Evolutionary conservation across 768 basidiomycete genomes (phyloP), one percentile per base, ranked within the genome.

Genomic region (Udeniomyces megalosporus): DNA sequence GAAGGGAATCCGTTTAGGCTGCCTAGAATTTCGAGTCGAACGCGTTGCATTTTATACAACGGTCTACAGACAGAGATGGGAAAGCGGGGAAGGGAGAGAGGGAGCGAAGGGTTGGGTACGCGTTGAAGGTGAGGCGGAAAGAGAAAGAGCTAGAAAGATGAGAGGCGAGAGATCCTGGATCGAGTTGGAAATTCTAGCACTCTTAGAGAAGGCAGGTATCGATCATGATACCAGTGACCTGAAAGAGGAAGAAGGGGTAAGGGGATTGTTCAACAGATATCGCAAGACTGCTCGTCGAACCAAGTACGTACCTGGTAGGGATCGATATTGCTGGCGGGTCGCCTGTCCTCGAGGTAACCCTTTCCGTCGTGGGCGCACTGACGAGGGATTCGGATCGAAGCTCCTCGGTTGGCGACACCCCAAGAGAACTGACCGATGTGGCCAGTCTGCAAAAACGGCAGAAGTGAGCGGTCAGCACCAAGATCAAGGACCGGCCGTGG

Each of bases 241-340:
- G n/a, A n/a, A n/a, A n/a, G n/a, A n/a, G n/a, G n/a, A n/a, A n/a
- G n/a, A n/a, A n/a, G n/a, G n/a, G n/a, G n/a, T n/a, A n/a, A n/a
- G n/a, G n/a, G n/a, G n/a, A n/a, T n/a, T n/a, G n/a, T n/a, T n/a
- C n/a, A n/a, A n/a, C n/a, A n/a, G n/a, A n/a, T n/a, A n/a, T n/a
- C n/a, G n/a, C n/a, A n/a, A n/a, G n/a, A n/a, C n/a, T n/a, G n/a
- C n/a, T n/a, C n/a, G n/a, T n/a, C n/a, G n/a, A n/a, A n/a, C n/a
- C n/a, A n/a, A n/a, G n/a, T n/a, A n/a, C n/a, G n/a, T n/a, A 99
- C 93, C 64, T 87, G 86, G 76, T 99, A 99, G 32, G 95, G 89
- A 75, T 97, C 93, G 67, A 95, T 87, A 80, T 99, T 99, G 73
- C 92, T 95, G 61, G 93, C 93, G 29, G 95, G 95, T 47, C 61